Percentiles rank a stretch among this genome's conserved stretches.
Evolutionary conservation across 164 flowering plant genomes (phyloP).

Genomic region (Aristolochia fimbriata): DNA sequence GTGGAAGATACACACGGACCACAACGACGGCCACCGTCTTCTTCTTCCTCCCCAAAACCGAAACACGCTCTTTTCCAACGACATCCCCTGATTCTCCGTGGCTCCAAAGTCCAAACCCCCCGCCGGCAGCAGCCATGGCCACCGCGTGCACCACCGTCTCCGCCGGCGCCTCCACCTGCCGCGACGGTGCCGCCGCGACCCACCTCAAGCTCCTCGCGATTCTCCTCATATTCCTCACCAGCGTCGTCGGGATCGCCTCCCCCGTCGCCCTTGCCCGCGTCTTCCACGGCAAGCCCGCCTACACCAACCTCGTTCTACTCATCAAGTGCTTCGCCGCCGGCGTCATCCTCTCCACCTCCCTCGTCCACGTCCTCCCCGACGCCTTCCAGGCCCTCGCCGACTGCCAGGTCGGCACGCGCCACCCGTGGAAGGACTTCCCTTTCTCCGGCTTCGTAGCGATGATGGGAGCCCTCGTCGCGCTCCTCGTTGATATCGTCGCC

Average conservation of each 20-base stretch:
- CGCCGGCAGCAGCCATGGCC: constrained; percentile 20
- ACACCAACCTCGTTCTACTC: constrained; percentile 35
- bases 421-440: constrained; percentile 78
- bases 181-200: constrained; percentile 39
- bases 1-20: constrained; percentile 4
- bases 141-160: constrained; percentile 22
- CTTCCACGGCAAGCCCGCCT: constrained; percentile 44
- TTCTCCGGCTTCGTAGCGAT: constrained; percentile 51
- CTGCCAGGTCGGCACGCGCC: constrained; percentile 43
- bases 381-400: constrained; percentile 52
- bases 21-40: constrained; percentile 5
- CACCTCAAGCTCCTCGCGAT: constrained; percentile 52
- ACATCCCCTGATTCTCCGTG: constrained; percentile 13
- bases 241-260: constrained; percentile 42
- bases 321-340: constrained; percentile 89
- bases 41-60: constrained; percentile 1
- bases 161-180: constrained; percentile 28
- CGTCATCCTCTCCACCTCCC: constrained; percentile 66
- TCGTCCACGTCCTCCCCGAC: constrained; percentile 77
- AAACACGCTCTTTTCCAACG: background rate
- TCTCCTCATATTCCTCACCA: constrained; percentile 38
- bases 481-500: constrained; percentile 56
- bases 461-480: constrained; percentile 41
- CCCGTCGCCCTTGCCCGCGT: constrained; percentile 51
- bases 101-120: too few species aligned